phyloP scores from a whole-genome alignment of 2,329 filamentous ascomycete genomes.

The Aspergillus versicolor region DNA sequence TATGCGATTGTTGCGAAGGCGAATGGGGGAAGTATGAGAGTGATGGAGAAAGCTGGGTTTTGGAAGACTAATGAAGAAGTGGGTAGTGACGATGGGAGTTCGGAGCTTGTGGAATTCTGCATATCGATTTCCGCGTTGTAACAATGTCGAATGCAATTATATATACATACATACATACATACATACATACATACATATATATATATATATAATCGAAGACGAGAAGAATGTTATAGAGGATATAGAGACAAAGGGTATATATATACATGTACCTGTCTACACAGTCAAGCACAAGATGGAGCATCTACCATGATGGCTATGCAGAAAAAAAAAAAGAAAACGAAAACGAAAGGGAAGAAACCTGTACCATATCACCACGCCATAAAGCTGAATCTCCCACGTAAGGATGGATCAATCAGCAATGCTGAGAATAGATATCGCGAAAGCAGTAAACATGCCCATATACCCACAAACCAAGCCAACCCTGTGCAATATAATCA shows the following conservation, averaged over 20 bases:
- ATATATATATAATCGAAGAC: not conserved
- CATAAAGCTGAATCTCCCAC: conserved; percentile 22
- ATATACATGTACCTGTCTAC: conserved; percentile 9
- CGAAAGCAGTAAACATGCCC: conserved; percentile 12
- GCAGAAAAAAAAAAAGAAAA: conserved; percentile 16
- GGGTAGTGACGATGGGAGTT: conserved; percentile 12
- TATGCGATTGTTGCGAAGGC: conserved; percentile 49
- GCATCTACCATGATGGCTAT: conserved; percentile 15
- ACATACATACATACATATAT: not conserved
- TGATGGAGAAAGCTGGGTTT: conserved; percentile 50
- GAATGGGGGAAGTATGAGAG: conserved; percentile 56
- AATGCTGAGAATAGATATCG: conserved; percentile 19
- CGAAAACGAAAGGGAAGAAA: not conserved
- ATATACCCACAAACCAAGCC: conserved; percentile 11
- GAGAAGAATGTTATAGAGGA: not conserved
- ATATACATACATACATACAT: conserved; percentile 1
- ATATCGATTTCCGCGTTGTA: not conserved
- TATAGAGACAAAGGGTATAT: conserved; percentile 2
- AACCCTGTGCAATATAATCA: conserved; percentile 8
- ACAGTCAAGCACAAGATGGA: not conserved
- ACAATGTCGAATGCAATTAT: not conserved
- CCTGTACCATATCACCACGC: conserved; percentile 26
- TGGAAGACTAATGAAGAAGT: not conserved
- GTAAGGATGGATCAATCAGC: conserved; percentile 11
- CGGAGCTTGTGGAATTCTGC: conserved; percentile 2